Conservation (phyloP, 495 filamentous ascomycete species). For the Talaromyces trachyspermus region DNA sequence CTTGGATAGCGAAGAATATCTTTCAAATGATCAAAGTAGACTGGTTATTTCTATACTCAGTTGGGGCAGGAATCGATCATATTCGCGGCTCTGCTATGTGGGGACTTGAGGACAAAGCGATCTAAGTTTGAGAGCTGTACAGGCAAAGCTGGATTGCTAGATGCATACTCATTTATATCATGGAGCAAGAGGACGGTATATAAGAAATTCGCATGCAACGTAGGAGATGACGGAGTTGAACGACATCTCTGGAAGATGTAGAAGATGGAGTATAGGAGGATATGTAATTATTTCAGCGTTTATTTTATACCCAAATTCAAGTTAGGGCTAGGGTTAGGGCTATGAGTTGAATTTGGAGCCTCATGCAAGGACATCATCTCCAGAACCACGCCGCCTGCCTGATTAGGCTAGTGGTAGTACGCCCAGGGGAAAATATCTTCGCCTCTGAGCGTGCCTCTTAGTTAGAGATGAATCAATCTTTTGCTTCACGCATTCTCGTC, state of each 20-base stretch:
- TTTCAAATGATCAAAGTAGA: not conserved
- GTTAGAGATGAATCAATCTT: no score
- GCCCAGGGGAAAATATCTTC: no score
- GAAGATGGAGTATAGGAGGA: not conserved
- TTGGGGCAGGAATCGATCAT: not conserved
- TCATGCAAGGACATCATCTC: not conserved
- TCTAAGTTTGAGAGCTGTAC: not conserved
- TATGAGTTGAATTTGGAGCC: no score
- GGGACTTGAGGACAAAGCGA: not conserved
- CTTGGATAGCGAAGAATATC: not conserved
- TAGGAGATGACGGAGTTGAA: not conserved
- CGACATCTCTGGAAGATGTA: not conserved
- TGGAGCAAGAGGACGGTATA: not conserved
- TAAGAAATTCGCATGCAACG: not conserved
- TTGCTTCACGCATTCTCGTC: no score
- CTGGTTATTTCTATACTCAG: not conserved
- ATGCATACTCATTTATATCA: no score
- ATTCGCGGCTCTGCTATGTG: not conserved
- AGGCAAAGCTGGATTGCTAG: no score
- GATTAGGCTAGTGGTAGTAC: no score
- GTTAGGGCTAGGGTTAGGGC: not conserved
- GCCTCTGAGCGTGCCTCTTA: no score
- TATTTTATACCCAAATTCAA: not conserved
- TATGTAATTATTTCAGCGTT: not conserved
- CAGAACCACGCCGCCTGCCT: no score